Evolutionary conservation across 2,329 filamentous ascomycete genomes (phyloP), one percentile per base, ranked within the genome.

Genomic region (Sporothrix pseudoabietina): DNA sequence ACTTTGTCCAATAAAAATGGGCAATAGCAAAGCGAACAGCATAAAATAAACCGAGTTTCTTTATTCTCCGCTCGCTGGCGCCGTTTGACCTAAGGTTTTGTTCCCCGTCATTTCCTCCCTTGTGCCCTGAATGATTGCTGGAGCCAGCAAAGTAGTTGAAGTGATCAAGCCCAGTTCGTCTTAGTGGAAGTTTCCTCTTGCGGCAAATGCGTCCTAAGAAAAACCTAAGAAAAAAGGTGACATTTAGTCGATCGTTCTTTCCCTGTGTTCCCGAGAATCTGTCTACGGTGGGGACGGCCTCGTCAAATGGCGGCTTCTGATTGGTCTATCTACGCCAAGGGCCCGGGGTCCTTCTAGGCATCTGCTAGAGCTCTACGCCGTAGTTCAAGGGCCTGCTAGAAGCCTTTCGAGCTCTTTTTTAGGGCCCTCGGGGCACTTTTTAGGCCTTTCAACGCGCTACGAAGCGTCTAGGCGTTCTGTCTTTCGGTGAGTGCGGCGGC

Each of bases 181-280:
- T 52, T 68, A 54, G 30, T 69, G 66, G 16, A 5, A 22, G 47
- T 69, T 54, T 54, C 47, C 66, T 22, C 30, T 35, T 69, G 39
- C 66, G 47, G 44, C 66, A 30, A 54, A 1, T 41, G 19, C 8
- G 30, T 22, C 14, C 3, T 54, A 14, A 26, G 26, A 26, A 26
- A 26, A 26, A 26, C 26, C 26, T 55, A n/a, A 55, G 22, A 10
- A 30, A 30, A 19, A n/a, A 8, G n/a, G 65, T 69, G 44, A 35
- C 26, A 19, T 39, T 22, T 19, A 30, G 59, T 22, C n/a, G 59
- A 65, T 41, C 32, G 26, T 22, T 52, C 10, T 39, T n/a, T 32
- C 26, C 26, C 12, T n/a, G 41, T 65, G 12, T 61, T 61, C 57
- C 61, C 61, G 65, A 35, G 26, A 32, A 35, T 32, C 26, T 35